Percentiles rank a stretch among this genome's conserved stretches.
These are phyloP conservation scores for Rhynchosporium graminicola DNA, from an alignment of 2,329 filamentous ascomycete species.

Conservation along the genomic window DNA sequence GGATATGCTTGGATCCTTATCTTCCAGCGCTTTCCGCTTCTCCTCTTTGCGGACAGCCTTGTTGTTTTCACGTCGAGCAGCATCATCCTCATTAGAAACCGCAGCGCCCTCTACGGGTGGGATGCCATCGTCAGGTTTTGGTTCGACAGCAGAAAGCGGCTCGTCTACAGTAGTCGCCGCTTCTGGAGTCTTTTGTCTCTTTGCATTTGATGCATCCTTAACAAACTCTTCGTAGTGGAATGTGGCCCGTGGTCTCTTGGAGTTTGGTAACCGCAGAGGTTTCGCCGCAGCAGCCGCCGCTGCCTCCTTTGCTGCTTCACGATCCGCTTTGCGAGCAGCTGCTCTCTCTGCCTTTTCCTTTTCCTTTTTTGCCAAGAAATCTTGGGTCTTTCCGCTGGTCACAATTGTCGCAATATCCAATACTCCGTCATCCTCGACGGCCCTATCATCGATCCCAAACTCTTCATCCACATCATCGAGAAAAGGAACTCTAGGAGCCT, in stretches of 20 bases:
- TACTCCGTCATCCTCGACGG: slow-evolving; percentile 66
- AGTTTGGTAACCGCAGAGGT: slow-evolving; percentile 66
- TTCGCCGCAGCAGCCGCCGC: slow-evolving; percentile 52
- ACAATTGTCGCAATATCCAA: slow-evolving; percentile 85
- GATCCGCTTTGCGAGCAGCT: slow-evolving; percentile 59
- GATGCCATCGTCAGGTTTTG: slow-evolving; percentile 22
- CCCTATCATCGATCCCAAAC: slow-evolving; percentile 45
- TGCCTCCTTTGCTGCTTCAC: slow-evolving; percentile 57
- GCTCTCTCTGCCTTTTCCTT: slow-evolving; percentile 73
- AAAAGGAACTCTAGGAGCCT: slow-evolving; percentile 32
- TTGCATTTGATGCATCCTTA: slow-evolving; percentile 46
- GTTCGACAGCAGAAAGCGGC: slow-evolving; percentile 18
- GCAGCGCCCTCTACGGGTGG: slow-evolving; percentile 21
- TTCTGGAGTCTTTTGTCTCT: slow-evolving; percentile 43
- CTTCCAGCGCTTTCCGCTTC: slow-evolving; percentile 36
- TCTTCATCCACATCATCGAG: slow-evolving; percentile 42
- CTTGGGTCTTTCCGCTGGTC: slow-evolving; percentile 76
- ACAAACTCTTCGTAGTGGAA: slow-evolving; percentile 74
- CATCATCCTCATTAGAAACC: slow-evolving; percentile 29
- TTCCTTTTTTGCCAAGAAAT: slow-evolving; percentile 81
- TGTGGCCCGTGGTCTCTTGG: slow-evolving; percentile 66
- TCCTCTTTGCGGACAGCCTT: slow-evolving; percentile 39
- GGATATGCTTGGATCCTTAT: slow-evolving; percentile 52
- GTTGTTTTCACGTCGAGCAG: slow-evolving; percentile 33
- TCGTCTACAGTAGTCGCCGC: slow-evolving; percentile 24